These are phyloP conservation scores for Ganoderma multipileum DNA, from an alignment of 1,284 basidiomycete genomes.

Conservation along the genomic window DNA sequence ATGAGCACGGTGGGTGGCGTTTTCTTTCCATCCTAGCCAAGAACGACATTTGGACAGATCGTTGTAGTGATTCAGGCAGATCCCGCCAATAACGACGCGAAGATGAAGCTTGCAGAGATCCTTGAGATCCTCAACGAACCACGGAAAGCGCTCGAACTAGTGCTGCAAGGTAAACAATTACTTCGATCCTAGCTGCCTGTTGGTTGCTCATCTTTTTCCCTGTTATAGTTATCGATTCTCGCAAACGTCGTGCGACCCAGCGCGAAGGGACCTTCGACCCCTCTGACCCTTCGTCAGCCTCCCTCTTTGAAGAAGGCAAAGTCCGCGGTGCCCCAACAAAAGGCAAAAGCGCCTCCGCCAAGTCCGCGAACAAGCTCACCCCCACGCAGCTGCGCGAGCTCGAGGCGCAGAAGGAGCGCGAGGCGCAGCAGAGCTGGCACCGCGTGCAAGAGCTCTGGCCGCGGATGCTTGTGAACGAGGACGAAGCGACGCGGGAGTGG, in stretches of 20 bases:
- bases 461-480: constrained; percentile 45
- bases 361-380: constrained; percentile 51
- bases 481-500: constrained; percentile 70
- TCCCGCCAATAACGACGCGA: constrained; percentile 79
- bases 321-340: constrained; percentile 23
- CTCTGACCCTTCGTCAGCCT: constrained; percentile 40
- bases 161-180: constrained; percentile 76
- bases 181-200: no score
- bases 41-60: not conserved
- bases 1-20: constrained; percentile 71
- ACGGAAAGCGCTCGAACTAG: constrained; percentile 83
- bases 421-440: constrained; percentile 58
- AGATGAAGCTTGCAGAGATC: constrained; percentile 89
- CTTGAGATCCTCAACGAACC: constrained; percentile 86
- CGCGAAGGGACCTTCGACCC: constrained; percentile 34
- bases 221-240: constrained; percentile 67
- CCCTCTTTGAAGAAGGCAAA: constrained; percentile 64
- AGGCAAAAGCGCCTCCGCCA: constrained; percentile 41
- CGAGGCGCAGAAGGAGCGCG: constrained; percentile 68
- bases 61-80: constrained; percentile 74
- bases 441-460: constrained; percentile 57
- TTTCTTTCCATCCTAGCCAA: not conserved
- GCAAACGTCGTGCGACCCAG: constrained; percentile 54
- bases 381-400: constrained; percentile 61
- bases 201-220: not conserved